Base-by-base conservation (phyloP, 2,329 filamentous ascomycete species). In the Colletotrichum nymphaeae region DNA sequence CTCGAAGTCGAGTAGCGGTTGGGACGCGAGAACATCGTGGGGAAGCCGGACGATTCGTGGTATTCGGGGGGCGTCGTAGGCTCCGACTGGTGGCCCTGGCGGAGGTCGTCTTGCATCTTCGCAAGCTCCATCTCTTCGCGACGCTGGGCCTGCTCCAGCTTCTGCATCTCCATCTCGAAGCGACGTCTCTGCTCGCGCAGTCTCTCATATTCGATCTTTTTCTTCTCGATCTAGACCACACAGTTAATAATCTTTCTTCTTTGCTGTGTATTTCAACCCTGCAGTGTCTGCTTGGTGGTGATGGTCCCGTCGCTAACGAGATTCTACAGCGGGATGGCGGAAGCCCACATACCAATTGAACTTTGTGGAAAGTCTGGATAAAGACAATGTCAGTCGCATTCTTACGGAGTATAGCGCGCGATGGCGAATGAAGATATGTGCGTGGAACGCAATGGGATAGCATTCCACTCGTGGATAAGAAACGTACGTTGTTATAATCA, bases 21-120 rank as follows among this genome's bases (percentile, higher is more conserved):
- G 56, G 95, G 94, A 55, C 95, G 91, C 68, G 94, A 95, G 80
- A 97, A 94, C 76, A 93, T 91, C 78, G 91, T 92, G 69, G 93
- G 92, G 79, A 97, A 96, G 56, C 92, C 93, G 74, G 90, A 87
- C 71, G 82, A 82, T 76, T 97, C 95, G 78, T 92, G 93, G 82
- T 97, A 96, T 82, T 98, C 97, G 37, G 97, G 97, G 26, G 97
- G 97, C 26, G 97, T 99, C 2, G 97, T 98, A 19, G 97, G 97
- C 84, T 98, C 96, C 78, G 94, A 98, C 81, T 97, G 94, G 78
- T 95, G 93, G 67, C 94, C 94, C 72, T 88, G 87, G 75, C 89
- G 86, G 70, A 97, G 88, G 77, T 97, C 94, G 77, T 95, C 92
- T 79, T 95, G 93, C 86, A 98, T 93, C 81, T 94, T 92, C 71